Evolutionary conservation across 2,329 filamentous ascomycete species (phyloP).

Genomic region (Clarireedia paspali): DNA sequence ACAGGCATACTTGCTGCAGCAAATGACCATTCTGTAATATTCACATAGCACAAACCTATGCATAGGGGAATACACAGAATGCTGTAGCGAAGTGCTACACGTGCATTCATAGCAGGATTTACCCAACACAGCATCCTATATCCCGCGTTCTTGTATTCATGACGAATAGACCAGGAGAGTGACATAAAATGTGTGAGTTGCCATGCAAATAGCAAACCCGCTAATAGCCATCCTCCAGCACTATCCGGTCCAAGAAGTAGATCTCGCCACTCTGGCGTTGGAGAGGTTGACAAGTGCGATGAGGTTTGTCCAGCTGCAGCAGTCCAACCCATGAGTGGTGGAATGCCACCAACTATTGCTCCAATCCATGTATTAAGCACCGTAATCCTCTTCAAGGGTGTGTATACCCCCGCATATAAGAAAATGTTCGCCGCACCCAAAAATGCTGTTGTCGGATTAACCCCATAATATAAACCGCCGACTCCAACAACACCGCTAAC

Average conservation of each 20-base stretch:
- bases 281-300: conserved; percentile 55
- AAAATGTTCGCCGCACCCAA: conserved; percentile 79
- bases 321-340: conserved; percentile 96
- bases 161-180: conserved; percentile 76
- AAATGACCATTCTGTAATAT: conserved; percentile 82
- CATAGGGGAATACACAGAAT: conserved; percentile 82
- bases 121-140: conserved; percentile 76
- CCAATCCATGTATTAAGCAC: conserved; percentile 93
- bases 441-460: conserved; percentile 87
- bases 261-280: conserved; percentile 65
- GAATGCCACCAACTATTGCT: conserved; percentile 85
- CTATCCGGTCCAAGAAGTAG: conserved; percentile 63
- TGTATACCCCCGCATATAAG: conserved; percentile 88
- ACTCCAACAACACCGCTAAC: conserved; percentile 62
- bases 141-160: conserved; percentile 73
- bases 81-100: conserved; percentile 84
- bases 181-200: conserved; percentile 99
- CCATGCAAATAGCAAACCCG: conserved; percentile 82
- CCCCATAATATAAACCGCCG: conserved; percentile 73
- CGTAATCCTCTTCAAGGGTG: conserved; percentile 80
- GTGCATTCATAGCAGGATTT: conserved; percentile 75
- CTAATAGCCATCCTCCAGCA: conserved; percentile 82
- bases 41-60: conserved; percentile 65
- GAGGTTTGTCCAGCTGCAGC: conserved; percentile 87
- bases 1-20: conserved; percentile 71